Evolutionary conservation across 1,139 yeast species (phyloP).

Genomic region (Eremothecium cymbalariae): DNA sequence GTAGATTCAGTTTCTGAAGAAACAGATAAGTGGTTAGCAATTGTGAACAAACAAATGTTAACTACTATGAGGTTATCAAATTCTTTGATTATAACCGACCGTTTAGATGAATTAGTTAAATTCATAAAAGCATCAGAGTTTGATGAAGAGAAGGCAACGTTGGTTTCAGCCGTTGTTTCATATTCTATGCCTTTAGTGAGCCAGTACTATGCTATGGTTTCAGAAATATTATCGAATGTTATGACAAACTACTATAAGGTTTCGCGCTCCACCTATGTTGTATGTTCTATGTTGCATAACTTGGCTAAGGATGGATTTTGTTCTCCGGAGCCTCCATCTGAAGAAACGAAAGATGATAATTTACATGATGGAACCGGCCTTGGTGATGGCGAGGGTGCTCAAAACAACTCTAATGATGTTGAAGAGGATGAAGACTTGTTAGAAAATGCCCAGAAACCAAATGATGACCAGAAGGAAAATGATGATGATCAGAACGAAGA

Average conservation of each 20-base stretch:
- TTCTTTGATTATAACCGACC: conserved; percentile 24
- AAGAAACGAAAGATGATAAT: conserved; percentile 55
- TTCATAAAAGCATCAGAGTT: conserved; percentile 33
- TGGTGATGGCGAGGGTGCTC: conserved; percentile 93
- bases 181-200: conserved; percentile 52
- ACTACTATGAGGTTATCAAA: conserved; percentile 37
- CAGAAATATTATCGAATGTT: conserved; percentile 37
- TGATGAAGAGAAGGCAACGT: conserved; percentile 29
- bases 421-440: conserved; percentile 88
- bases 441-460: conserved; percentile 82
- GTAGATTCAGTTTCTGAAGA: conserved; percentile 38
- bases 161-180: conserved; percentile 39
- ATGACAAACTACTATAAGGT: conserved; percentile 43
- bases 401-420: conserved; percentile 71
- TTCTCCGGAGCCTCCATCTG: conserved; percentile 74
- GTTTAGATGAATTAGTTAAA: conserved; percentile 33
- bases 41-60: conserved; percentile 40
- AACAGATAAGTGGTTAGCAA: conserved; percentile 57
- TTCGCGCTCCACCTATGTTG: conserved; percentile 53
- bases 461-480: conserved; percentile 63
- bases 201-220: conserved; percentile 43
- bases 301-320: conserved; percentile 88
- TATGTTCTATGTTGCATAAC: conserved; percentile 48
- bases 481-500: conserved; percentile 58
- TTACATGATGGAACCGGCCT: conserved; percentile 85